Evolutionary conservation across 129 eudicot genomes (phyloP), one percentile per base, ranked within the genome.

Genomic region (Pulicaria dysenterica): DNA sequence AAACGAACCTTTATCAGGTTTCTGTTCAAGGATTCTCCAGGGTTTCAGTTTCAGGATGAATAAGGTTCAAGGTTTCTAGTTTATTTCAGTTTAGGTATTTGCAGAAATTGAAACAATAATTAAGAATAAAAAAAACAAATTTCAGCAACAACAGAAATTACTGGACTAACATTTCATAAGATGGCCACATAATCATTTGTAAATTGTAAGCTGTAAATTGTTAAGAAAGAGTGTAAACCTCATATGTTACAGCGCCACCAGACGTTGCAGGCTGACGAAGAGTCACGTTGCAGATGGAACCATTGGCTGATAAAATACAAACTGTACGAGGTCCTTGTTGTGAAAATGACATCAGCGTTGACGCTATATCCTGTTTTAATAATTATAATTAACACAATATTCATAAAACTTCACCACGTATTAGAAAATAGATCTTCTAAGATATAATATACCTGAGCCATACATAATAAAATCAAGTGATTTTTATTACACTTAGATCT

Each of bases 261-360:
- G 88, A 56, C 16, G 80, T 83, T 41, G 96, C 91, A 51, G 95
- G 91, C 66, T 94, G 98, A 40, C 93, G 90, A 69, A 94, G 98
- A 42, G 89, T 85, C 59, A 90, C 95, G 66, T 90, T 90, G 81
- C 80, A 71, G 65, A 94, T 77, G 74, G 93, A 83, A 72, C 98
- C 98, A 79, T 87, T 89, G 47, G 98, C 98, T 10, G 96, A 94
- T 73, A 94, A 81, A 71, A 94, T 86, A 82, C 96, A 94, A 54
- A 94, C 89, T 40, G 95, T 85, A 9, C 98, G 95, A 11, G 95
- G 96, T 44, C 98, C 98, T 88, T 94, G 89, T 80, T 90, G 92
- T 8, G 98, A 84, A 63, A 94, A 94, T 12, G 90, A 94, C 89
- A 79, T 59, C 31, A 94, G 83, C 63, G 84, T 94, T 3, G 89